phyloP scores from a whole-genome alignment of 805 yeast species.

The Priceomyces castillae region DNA sequence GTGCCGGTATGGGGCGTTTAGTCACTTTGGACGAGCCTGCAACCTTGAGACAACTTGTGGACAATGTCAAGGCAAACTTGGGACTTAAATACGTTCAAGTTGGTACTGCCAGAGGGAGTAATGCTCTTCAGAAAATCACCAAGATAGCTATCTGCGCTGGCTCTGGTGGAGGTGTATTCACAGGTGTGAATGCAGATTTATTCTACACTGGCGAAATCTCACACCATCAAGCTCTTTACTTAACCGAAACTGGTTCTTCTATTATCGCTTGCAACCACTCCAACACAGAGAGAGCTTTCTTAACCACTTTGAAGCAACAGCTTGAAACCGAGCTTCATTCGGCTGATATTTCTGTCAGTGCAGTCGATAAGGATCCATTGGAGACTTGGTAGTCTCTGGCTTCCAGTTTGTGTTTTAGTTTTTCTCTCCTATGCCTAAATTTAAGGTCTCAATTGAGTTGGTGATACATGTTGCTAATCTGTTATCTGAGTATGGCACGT shows the following conservation, averaged over 20 bases:
- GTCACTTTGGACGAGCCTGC: slow-evolving; percentile 48
- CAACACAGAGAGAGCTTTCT: slow-evolving; percentile 88
- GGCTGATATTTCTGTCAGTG: slow-evolving; percentile 49
- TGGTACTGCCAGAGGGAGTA: slow-evolving; percentile 36
- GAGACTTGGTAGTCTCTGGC: slow-evolving; percentile 20
- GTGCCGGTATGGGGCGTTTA: slow-evolving; percentile 81
- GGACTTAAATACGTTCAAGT: slow-evolving; percentile 60
- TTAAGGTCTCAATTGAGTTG: too few species aligned
- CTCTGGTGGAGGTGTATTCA: slow-evolving; percentile 79
- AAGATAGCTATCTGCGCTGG: slow-evolving; percentile 93
- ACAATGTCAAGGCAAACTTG: slow-evolving; percentile 52
- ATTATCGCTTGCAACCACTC: slow-evolving; percentile 85
- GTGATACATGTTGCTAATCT: too few species aligned
- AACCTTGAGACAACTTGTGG: slow-evolving; percentile 44
- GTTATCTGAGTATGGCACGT: too few species aligned
- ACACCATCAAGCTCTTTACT: slow-evolving; percentile 82
- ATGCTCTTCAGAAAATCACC: slow-evolving; percentile 34
- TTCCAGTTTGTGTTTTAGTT: too few species aligned
- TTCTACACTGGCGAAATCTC: slow-evolving; percentile 90
- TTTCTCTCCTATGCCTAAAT: too few species aligned
- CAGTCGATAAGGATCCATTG: slow-evolving; percentile 63
- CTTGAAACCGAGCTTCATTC: slow-evolving; percentile 44
- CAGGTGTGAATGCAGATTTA: slow-evolving; percentile 61
- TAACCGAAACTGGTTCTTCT: slow-evolving; percentile 66
- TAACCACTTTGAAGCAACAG: slow-evolving; percentile 51